phyloP scores from a whole-genome alignment of 2,329 filamentous ascomycete genomes.

The Cladophialophora yegresii region DNA sequence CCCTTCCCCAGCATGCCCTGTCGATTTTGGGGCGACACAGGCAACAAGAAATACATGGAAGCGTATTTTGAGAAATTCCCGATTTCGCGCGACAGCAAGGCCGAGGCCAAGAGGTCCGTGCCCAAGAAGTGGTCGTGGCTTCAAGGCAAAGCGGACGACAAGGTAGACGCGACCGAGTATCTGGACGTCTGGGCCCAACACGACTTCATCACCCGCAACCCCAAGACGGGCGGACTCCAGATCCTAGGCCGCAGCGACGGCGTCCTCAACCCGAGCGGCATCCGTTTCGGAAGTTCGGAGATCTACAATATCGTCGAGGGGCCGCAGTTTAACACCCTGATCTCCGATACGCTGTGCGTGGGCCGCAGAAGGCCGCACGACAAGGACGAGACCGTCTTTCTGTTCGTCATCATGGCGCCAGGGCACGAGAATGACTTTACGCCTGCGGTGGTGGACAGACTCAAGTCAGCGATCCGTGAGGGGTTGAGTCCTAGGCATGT shows the following conservation, averaged over 20 bases:
- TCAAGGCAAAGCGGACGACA: neutral
- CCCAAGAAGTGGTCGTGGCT: neutral
- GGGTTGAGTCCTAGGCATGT: conserved; percentile 45
- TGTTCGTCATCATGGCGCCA: conserved; percentile 45
- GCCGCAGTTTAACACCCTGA: conserved; percentile 37
- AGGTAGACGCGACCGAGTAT: conserved; percentile 27
- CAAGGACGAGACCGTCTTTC: conserved; percentile 45
- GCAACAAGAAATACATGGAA: conserved; percentile 45
- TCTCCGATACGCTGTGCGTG: conserved; percentile 46
- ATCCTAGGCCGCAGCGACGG: conserved; percentile 52
- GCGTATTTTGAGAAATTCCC: conserved; percentile 51
- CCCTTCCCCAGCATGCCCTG: conserved; percentile 53
- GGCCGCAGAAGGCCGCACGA: conserved; percentile 43
- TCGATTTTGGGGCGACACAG: conserved; percentile 49
- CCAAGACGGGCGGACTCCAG: conserved; percentile 45
- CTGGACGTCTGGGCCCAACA: conserved; percentile 51
- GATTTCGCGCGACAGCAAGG: neutral
- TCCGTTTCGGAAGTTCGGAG: conserved; percentile 52
- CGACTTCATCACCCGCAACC: conserved; percentile 50
- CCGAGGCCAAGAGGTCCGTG: neutral
- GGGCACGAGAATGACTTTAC: conserved; percentile 37
- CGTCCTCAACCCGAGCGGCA: conserved; percentile 52
- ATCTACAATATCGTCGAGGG: conserved; percentile 54
- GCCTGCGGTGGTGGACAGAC: conserved; percentile 26
- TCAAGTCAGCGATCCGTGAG: conserved; percentile 36